Evolutionary conservation across 2,329 filamentous ascomycete genomes (phyloP), one percentile per base, ranked within the genome.

Genomic region (Fusarium burgessii): DNA sequence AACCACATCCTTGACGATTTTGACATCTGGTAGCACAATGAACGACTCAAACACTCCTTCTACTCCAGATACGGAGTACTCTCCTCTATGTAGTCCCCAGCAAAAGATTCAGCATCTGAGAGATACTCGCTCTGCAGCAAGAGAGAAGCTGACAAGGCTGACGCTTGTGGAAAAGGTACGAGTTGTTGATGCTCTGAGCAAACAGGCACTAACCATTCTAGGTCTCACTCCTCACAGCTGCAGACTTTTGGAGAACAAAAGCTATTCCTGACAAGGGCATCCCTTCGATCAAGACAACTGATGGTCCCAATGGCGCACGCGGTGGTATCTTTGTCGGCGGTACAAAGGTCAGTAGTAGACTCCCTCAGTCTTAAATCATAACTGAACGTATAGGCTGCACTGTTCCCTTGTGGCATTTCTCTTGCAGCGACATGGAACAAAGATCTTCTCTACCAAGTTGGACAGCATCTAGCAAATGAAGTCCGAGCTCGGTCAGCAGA

Each of bases 351-450:
- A 72, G 81, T 77, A 11, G 7, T 3, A 25, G n/a, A 9, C 8
- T 1, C 13, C 18, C 9, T 29, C 29, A 29, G 29, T 5, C 29
- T 29, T 29, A 11, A 5, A 4, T 29, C 29, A 7, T 29, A 13
- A 42, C 47, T 56, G n/a, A 67, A 7, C 13, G 7, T 20, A 1
- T 11, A 93, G 84, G 92, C 93, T 41, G 93, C 93, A 20, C 86
- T 94, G 49, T 92, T 95, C 71, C 93, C 93, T 11, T 95, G 92
- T 72, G 92, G 92, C 60, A 90, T 93, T 60, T 93, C 91, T 1
- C 86, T 95, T 46, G 93, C 92, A 11, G 91, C 92, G 43, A 94
- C 93, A 36, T 96, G 92, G 91, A 93, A 95, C 76, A 86, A 88
- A 50, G 85, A 90, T 9, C 83, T 95, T 40, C 85, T 95, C 29